A percentile compares a stretch with the other conserved stretches of the same genome.
Evolutionary conservation across 2,329 filamentous ascomycete genomes (phyloP).

Genomic region (Exophiala bonariae): DNA sequence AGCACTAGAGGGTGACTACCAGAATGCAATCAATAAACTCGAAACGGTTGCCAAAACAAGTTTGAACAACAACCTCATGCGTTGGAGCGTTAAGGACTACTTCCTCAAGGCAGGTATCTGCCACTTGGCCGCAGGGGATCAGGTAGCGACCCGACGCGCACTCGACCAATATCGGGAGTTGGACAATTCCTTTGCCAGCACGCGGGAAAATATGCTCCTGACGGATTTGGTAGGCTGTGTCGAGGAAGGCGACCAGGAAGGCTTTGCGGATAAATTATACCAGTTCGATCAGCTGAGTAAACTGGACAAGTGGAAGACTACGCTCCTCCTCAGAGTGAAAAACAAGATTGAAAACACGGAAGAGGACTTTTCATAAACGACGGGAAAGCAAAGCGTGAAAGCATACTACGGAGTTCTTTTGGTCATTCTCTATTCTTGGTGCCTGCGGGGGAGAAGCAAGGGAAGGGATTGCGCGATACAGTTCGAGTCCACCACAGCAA

Average conservation of each 20-base stretch:
- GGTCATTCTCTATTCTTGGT: too few species aligned
- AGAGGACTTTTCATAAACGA: conserved; percentile 64
- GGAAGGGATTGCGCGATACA: too few species aligned
- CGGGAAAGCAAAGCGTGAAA: too few species aligned
- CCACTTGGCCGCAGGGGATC: conserved; percentile 73
- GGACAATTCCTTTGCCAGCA: conserved; percentile 73
- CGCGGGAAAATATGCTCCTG: conserved; percentile 79
- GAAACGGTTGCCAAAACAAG: conserved; percentile 78
- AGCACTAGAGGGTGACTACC: conserved; percentile 80
- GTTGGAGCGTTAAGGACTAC: conserved; percentile 93
- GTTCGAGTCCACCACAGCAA: too few species aligned
- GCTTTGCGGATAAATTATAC: conserved; percentile 82
- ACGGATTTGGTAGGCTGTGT: conserved; percentile 73
- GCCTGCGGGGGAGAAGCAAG: not conserved
- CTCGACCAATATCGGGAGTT: conserved; percentile 79
- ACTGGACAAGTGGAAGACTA: conserved; percentile 96
- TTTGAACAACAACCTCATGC: conserved; percentile 88
- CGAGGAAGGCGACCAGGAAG: conserved; percentile 75
- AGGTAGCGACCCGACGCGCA: conserved; percentile 75
- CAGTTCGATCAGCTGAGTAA: conserved; percentile 91
- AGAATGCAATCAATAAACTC: conserved; percentile 76
- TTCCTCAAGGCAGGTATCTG: conserved; percentile 92
- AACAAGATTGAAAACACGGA: conserved; percentile 71
- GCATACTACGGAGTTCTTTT: too few species aligned
- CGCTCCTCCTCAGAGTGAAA: conserved; percentile 79